Conservation (phyloP, 2,329 filamentous ascomycete genomes). For the Aspergillus uvarum region DNA sequence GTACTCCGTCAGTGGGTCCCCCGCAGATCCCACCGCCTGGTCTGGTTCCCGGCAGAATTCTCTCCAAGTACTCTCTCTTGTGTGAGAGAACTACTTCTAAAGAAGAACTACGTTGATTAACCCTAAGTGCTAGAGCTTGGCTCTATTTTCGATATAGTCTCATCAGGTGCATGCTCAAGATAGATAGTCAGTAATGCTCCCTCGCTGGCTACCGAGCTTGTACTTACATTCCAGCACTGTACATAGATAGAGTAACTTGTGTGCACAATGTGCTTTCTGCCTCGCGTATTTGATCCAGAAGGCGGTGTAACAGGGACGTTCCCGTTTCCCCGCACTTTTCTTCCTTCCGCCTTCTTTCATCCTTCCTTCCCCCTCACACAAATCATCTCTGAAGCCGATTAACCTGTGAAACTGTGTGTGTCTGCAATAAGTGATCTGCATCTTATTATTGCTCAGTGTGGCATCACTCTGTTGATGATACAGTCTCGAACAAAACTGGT, state of each 20-base stretch:
- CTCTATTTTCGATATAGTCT: no score
- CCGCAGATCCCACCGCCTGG: neutral
- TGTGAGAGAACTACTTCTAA: no score
- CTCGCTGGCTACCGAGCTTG: no score
- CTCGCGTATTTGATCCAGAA: neutral
- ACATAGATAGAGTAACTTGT: neutral
- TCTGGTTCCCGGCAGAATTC: neutral
- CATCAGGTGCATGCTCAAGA: no score
- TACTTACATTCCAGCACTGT: no score
- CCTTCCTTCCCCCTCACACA: neutral
- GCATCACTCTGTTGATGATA: neutral
- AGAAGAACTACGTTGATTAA: no score
- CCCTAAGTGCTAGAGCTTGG: no score
- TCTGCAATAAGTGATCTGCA: neutral
- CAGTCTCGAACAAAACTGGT: neutral
- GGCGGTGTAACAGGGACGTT: neutral
- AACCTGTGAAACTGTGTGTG: neutral
- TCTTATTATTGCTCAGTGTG: neutral
- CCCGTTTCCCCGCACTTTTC: neutral
- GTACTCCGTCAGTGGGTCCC: neutral
- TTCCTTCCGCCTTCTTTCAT: neutral
- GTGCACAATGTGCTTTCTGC: neutral
- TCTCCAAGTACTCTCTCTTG: no score
- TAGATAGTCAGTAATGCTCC: no score
- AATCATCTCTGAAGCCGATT: neutral